Evolutionary conservation across 2,329 filamentous ascomycete genomes (phyloP).

Genomic region (Fusarium pininemorale): DNA sequence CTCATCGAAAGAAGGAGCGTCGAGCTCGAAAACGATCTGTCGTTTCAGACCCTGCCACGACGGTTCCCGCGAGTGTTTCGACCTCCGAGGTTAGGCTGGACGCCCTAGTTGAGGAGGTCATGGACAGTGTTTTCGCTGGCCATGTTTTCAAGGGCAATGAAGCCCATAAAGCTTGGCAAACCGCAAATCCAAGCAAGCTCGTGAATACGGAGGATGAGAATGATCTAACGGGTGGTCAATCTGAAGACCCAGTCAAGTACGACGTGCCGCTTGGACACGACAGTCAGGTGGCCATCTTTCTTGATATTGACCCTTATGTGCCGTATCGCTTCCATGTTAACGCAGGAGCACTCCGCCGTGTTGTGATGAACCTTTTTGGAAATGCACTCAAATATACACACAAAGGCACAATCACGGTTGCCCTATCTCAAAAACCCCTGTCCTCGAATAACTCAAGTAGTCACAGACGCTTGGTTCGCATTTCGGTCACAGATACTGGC

Average conservation of each 20-base stretch:
- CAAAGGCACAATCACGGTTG: constrained; percentile 45
- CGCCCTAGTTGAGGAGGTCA: constrained; percentile 33
- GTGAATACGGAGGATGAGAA: neutral
- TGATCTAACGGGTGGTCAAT: neutral
- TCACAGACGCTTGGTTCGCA: constrained; percentile 28
- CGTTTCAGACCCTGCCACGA: neutral
- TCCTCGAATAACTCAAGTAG: neutral
- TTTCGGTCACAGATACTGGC: constrained; percentile 70
- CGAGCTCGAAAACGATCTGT: constrained; percentile 13
- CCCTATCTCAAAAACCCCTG: constrained; percentile 35
- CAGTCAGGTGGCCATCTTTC: constrained; percentile 43
- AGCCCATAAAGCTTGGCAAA: constrained; percentile 24
- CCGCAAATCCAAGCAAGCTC: neutral
- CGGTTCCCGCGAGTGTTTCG: neutral
- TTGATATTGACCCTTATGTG: constrained; percentile 52
- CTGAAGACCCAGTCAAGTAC: neutral
- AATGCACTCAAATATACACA: constrained; percentile 70
- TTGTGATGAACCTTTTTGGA: constrained; percentile 70
- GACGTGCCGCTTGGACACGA: constrained; percentile 20
- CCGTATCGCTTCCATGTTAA: constrained; percentile 65
- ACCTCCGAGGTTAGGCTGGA: constrained; percentile 23
- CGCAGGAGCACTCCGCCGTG: constrained; percentile 59
- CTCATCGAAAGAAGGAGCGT: constrained; percentile 19
- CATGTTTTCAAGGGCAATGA: constrained; percentile 28
- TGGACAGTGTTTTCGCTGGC: constrained; percentile 37